These are phyloP conservation scores for Canavalia ensiformis DNA, from an alignment of 306 rosid genomes.

Conservation along the genomic window DNA sequence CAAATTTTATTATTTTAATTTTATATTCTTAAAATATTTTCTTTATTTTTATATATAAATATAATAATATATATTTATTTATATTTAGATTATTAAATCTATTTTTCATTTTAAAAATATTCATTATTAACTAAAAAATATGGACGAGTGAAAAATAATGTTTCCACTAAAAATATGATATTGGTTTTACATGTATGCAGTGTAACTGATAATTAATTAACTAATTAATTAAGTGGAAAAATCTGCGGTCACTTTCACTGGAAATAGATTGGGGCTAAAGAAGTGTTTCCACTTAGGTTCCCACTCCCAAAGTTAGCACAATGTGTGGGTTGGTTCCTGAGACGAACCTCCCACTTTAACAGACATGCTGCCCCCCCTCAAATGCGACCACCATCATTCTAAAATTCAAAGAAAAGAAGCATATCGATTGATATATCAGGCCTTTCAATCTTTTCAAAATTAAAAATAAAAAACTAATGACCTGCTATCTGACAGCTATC, in stretches of 20 bases:
- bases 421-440: slow-evolving; percentile 10
- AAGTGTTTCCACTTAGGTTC: slow-evolving; percentile 57
- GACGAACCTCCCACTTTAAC: slow-evolving; percentile 60
- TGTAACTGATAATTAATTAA: slow-evolving; percentile 11
- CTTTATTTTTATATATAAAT: too few species aligned
- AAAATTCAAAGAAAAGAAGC: slow-evolving; percentile 42
- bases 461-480: background rate
- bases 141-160: too few species aligned
- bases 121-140: too few species aligned
- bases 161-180: too few species aligned
- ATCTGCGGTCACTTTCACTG: slow-evolving; percentile 24
- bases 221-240: slow-evolving; percentile 12
- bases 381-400: slow-evolving; percentile 79
- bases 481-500: slow-evolving; percentile 17
- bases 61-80: too few species aligned
- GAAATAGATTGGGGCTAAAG: slow-evolving; percentile 44
- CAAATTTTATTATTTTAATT: too few species aligned
- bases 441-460: slow-evolving; percentile 30
- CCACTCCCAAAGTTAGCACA: slow-evolving; percentile 49
- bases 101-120: too few species aligned
- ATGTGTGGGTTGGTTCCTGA: slow-evolving; percentile 36
- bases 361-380: slow-evolving; percentile 63
- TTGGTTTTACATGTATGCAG: background rate
- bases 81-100: too few species aligned
- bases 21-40: too few species aligned